phyloP scores from a whole-genome alignment of 2,329 filamentous ascomycete genomes.

The Stromatinia cepivora region DNA sequence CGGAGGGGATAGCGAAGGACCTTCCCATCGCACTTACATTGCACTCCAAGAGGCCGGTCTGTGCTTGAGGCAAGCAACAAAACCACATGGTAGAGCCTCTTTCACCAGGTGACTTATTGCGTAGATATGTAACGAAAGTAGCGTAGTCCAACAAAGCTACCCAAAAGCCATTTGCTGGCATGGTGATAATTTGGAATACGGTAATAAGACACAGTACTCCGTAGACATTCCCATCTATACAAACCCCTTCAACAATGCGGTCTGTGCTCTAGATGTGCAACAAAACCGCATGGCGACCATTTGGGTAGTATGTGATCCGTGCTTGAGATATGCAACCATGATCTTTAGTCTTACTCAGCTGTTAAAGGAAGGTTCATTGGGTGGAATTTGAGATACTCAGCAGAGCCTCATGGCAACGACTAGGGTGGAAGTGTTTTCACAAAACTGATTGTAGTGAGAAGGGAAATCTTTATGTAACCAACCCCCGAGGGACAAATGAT shows the following conservation, averaged over 20 bases:
- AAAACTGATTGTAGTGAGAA: not conserved
- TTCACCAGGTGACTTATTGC: not conserved
- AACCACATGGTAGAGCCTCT: not conserved
- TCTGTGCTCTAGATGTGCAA: conserved; percentile 18
- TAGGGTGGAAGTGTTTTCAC: not conserved
- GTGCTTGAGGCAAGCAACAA: conserved; percentile 6
- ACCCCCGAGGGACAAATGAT: not conserved
- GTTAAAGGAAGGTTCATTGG: not conserved
- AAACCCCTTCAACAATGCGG: not conserved
- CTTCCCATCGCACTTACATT: not conserved
- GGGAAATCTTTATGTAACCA: not conserved
- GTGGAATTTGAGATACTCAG: not conserved
- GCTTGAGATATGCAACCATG: conserved; percentile 14
- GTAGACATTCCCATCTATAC: not conserved
- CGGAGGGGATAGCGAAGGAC: too few relatives aligned
- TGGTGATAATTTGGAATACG: not conserved
- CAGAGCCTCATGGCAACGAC: not conserved
- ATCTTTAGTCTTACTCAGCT: not conserved
- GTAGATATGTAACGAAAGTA: not conserved
- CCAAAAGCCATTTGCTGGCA: not conserved
- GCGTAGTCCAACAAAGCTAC: not conserved
- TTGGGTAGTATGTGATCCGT: conserved; percentile 16
- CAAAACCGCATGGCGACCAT: conserved; percentile 10
- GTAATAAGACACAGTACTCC: not conserved
- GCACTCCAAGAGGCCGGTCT: not conserved